These are phyloP conservation scores for Fragosphaeria purpurea DNA, from an alignment of 2,329 filamentous ascomycete species.

Conservation along the genomic window DNA sequence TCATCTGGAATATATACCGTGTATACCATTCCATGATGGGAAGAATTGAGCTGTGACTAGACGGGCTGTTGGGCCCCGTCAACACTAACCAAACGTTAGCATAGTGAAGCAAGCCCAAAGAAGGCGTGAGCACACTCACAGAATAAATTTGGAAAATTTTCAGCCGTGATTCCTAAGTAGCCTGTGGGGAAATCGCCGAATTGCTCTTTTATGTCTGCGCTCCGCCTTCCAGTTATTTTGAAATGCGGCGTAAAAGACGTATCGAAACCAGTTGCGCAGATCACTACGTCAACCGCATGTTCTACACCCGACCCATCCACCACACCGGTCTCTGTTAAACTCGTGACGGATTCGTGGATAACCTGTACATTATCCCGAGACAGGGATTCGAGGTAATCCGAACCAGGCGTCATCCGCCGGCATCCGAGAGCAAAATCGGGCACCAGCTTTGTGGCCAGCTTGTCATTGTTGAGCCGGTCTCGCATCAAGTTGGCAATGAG, in stretches of 20 bases:
- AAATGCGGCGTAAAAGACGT: slow-evolving; percentile 23
- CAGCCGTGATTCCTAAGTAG: slow-evolving; percentile 17
- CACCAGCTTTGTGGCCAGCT: neutral
- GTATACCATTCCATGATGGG: slow-evolving; percentile 21
- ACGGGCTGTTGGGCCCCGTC: slow-evolving; percentile 14
- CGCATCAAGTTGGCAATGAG: neutral
- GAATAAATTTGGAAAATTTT: slow-evolving; percentile 16
- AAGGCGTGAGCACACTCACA: slow-evolving; percentile 12
- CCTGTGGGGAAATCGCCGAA: slow-evolving; percentile 49
- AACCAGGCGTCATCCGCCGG: slow-evolving; percentile 30
- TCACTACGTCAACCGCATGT: slow-evolving; percentile 16
- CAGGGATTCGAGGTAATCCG: slow-evolving; percentile 30
- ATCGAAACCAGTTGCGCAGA: slow-evolving; percentile 29
- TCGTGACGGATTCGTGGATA: slow-evolving; percentile 27
- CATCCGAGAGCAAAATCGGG: slow-evolving; percentile 21
- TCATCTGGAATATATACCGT: slow-evolving; percentile 19
- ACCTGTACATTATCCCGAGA: slow-evolving; percentile 32
- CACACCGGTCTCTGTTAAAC: slow-evolving; percentile 23
- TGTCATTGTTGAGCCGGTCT: neutral
- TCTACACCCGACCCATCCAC: slow-evolving; percentile 16
- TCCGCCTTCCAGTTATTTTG: neutral
- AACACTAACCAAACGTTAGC: slow-evolving; percentile 6
- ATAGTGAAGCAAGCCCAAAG: too few relatives aligned
- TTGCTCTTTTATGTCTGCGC: slow-evolving; percentile 1
- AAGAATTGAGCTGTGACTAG: slow-evolving; percentile 13